phyloP scores from a whole-genome alignment of 129 eudicot genomes.

The Glebionis coronaria region DNA sequence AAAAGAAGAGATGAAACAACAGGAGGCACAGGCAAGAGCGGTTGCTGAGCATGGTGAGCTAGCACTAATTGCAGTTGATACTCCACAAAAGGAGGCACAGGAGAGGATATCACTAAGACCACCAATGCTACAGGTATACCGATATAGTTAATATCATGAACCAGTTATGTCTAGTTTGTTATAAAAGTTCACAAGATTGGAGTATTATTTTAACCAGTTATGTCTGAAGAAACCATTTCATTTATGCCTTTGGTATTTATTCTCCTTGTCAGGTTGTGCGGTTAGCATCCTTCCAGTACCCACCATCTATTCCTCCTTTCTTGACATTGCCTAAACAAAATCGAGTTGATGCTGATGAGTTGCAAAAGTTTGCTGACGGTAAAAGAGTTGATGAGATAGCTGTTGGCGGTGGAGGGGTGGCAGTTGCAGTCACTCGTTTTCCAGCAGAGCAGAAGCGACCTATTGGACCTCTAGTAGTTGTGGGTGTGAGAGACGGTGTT shows the following conservation, averaged over 20 bases:
- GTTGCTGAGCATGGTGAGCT: conserved; percentile 94
- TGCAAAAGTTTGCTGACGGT: conserved; percentile 61
- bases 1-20: conserved; percentile 81
- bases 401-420: conserved; percentile 99
- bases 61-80: conserved; percentile 85
- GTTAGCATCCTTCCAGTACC: conserved; percentile 91
- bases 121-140: conserved; percentile 80
- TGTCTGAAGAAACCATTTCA: conserved; percentile 14
- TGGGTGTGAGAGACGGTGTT: conserved; percentile 93
- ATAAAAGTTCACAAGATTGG: conserved; percentile 9
- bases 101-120: conserved; percentile 88
- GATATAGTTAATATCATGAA: background rate
- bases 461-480: conserved; percentile 89
- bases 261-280: conserved; percentile 74
- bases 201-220: background rate
- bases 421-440: conserved; percentile 95
- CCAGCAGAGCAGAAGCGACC: conserved; percentile 98
- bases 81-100: conserved; percentile 59
- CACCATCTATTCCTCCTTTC: conserved; percentile 95
- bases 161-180: background rate
- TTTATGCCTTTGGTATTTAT: conserved; percentile 4
- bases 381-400: conserved; percentile 80
- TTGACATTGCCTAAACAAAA: conserved; percentile 77
- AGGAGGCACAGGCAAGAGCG: conserved; percentile 80
- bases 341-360: conserved; percentile 64